Evolutionary conservation across 768 basidiomycete species (phyloP), one percentile per base, ranked within the genome.

Genomic region (Auricularia heimuer): DNA sequence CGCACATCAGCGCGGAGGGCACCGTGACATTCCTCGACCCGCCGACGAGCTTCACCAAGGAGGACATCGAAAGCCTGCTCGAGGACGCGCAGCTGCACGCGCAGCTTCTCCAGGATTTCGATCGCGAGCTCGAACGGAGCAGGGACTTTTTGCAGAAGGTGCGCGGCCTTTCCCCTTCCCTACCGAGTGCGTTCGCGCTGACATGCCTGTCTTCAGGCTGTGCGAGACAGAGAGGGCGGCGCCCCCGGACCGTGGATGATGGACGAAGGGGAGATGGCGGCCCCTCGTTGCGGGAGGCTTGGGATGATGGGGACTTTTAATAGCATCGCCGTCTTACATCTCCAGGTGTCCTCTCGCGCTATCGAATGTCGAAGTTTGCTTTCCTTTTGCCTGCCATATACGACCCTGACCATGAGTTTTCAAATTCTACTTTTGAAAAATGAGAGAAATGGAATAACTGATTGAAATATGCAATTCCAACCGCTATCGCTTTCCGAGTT

Each of bases 121-220:
- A 90, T 68, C 74, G 79, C 65, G 81, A 83, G 63, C 74, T 87
- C 69, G 83, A 80, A 47, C 77, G 81, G 71, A 87, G 85, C 72
- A 87, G 80, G 69, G 92, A 92, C 58, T 93, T 85, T 67, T 71
- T 93, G 69, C 77, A 70, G 37, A 94, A 92, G 83, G 89, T 88
- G 37, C 61, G 77, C 70, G n/a, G 54, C 54, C 21, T 51, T 8
- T 4, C 11, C 14, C 11, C 21, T 10, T 18, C 11, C 6, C 18
- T 21, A 18, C 47, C 18, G 4, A 6, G 47, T 6, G 6, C 6
- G 18, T 16, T 18, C 18, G 21, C 29, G 29, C 16, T 51, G 11
- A 51, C 47, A 4, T 12, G n/a, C 58, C 16, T 12, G 58, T 34
- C 6, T 61, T 34, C 12, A 61, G 35, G 44, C 36, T 39, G 35